A percentile compares a stretch with the other conserved stretches of the same genome.
phyloP scores from a whole-genome alignment of 2,329 filamentous ascomycete genomes.

The Penicillium sp. region DNA sequence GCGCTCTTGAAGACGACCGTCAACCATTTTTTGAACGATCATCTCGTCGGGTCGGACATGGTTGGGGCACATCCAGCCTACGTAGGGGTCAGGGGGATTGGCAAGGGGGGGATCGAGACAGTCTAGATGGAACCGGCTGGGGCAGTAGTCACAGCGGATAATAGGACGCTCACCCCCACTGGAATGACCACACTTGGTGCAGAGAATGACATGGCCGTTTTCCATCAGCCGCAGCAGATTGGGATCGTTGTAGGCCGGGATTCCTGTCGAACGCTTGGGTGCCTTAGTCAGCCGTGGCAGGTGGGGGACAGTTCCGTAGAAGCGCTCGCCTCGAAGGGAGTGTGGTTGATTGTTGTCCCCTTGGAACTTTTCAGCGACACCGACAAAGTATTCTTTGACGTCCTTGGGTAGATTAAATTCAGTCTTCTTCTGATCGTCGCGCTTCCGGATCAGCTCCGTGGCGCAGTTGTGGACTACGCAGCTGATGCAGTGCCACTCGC shows the following conservation, averaged over 20 bases:
- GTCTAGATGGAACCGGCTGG: conserved; percentile 83
- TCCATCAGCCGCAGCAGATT: conserved; percentile 53
- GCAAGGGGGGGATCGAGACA: conserved; percentile 82
- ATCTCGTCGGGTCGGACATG: conserved; percentile 72
- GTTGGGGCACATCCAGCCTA: conserved; percentile 81
- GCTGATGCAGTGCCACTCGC: conserved; percentile 77
- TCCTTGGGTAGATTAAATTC: conserved; percentile 67
- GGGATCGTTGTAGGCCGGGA: conserved; percentile 28
- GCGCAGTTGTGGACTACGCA: conserved; percentile 53
- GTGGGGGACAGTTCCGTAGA: conserved; percentile 21
- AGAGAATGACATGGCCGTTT: conserved; percentile 72
- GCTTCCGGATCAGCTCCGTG: conserved; percentile 58
- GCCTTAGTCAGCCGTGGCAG: conserved; percentile 25
- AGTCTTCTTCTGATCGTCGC: conserved; percentile 66
- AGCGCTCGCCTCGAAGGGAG: conserved; percentile 12
- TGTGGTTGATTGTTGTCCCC: conserved; percentile 52
- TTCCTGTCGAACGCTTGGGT: conserved; percentile 8
- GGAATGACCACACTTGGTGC: conserved; percentile 67
- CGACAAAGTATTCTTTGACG: conserved; percentile 72
- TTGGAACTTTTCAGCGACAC: conserved; percentile 71
- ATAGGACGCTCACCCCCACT: conserved; percentile 64
- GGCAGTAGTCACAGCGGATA: conserved; percentile 79
- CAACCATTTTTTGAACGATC: conserved; percentile 48
- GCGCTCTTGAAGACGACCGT: conserved; percentile 43
- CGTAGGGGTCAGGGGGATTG: conserved; percentile 66